Conservation (phyloP, 176 grass and related monocot species). For the Tillandsia fasciculata region DNA sequence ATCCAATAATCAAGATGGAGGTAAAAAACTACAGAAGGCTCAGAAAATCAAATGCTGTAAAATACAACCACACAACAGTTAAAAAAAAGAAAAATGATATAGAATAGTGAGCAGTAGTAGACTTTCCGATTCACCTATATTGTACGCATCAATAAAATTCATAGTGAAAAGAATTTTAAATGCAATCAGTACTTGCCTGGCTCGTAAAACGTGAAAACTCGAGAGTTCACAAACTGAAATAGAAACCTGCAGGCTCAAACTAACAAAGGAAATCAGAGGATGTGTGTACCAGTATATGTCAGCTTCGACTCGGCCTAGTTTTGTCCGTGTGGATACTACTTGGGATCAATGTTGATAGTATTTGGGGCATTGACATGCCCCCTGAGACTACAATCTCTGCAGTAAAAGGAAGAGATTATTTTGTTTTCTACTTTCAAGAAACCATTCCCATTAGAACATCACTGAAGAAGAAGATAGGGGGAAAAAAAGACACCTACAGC, state of each 20-base stretch:
- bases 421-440: too few relatives aligned
- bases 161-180: not conserved
- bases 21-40: not conserved
- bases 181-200: not conserved
- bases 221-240: not conserved
- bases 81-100: not conserved
- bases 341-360: slow-evolving; percentile 34
- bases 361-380: slow-evolving; percentile 56
- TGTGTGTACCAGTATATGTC: slow-evolving; percentile 29
- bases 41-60: not conserved
- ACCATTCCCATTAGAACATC: too few relatives aligned
- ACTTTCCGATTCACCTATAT: not conserved
- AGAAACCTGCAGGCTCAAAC: not conserved
- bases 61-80: not conserved
- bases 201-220: not conserved
- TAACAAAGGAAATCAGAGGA: not conserved
- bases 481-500: too few relatives aligned
- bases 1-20: not conserved
- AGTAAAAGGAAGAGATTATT: not conserved
- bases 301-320: slow-evolving; percentile 36
- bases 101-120: not conserved
- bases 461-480: too few relatives aligned
- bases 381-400: slow-evolving; percentile 58
- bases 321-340: slow-evolving; percentile 29
- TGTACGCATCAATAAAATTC: slow-evolving; percentile 1